Conservation (phyloP, 2,329 filamentous ascomycete species). For the Clonostachys rosea region DNA sequence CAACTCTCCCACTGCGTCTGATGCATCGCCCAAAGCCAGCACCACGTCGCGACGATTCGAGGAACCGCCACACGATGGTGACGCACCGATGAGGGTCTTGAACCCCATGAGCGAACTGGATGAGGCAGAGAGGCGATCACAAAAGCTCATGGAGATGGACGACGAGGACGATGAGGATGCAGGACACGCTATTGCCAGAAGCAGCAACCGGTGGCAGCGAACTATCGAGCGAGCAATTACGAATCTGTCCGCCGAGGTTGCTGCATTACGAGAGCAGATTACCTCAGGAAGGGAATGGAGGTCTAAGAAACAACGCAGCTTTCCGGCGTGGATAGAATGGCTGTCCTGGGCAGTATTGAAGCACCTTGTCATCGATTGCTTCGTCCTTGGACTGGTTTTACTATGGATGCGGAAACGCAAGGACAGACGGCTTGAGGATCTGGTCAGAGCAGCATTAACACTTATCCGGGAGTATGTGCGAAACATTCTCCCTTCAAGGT, state of each 20-base stretch:
- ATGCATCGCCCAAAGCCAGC: constrained; percentile 44
- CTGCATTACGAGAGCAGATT: constrained; percentile 87
- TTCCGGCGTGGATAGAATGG: constrained; percentile 69
- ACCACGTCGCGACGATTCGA: constrained; percentile 16
- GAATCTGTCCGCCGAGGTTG: constrained; percentile 87
- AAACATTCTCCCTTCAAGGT: constrained; percentile 53
- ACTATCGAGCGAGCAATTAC: constrained; percentile 83
- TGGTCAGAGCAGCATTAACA: constrained; percentile 60
- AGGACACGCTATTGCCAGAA: constrained; percentile 16
- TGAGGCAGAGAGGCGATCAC: constrained; percentile 54
- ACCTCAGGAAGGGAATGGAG: constrained; percentile 70
- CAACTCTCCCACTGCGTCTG: constrained; percentile 64
- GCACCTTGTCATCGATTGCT: constrained; percentile 69
- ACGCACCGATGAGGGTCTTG: constrained; percentile 63
- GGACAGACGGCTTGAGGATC: constrained; percentile 67
- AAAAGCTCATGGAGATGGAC: constrained; percentile 38
- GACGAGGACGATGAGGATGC: constrained; percentile 34
- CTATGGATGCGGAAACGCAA: constrained; percentile 69
- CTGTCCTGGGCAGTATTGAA: constrained; percentile 64
- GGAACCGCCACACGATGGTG: constrained; percentile 40
- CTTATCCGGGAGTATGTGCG: constrained; percentile 54
- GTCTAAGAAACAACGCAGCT: constrained; percentile 57
- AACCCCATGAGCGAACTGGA: constrained; percentile 85
- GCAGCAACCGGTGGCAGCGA: constrained; percentile 64
- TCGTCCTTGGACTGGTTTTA: constrained; percentile 60